Evolutionary conservation across 495 filamentous ascomycete genomes (phyloP).

Genomic region (Aspergillus kassunensis): DNA sequence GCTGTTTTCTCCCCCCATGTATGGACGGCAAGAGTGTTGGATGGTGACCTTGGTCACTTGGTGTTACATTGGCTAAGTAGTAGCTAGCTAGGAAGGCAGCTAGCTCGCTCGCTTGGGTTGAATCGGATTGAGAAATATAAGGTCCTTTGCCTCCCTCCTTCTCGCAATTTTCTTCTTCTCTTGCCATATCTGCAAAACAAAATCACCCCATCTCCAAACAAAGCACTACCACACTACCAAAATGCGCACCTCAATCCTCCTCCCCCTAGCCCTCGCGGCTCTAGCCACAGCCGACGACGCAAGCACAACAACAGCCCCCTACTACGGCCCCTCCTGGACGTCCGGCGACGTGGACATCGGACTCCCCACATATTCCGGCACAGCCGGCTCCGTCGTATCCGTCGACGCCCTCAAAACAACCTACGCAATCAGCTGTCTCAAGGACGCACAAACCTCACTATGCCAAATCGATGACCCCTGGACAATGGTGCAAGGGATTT

Average conservation of each 20-base stretch:
- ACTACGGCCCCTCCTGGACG: background rate
- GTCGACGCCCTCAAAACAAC: constrained; percentile 6
- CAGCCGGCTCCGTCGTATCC: background rate
- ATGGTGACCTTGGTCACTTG: too few species aligned
- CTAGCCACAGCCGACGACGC: background rate
- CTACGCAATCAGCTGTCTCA: background rate
- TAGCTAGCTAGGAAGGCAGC: too few species aligned
- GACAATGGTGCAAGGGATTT: background rate
- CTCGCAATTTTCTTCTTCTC: too few species aligned
- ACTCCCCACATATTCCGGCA: background rate
- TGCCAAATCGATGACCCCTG: constrained; percentile 1
- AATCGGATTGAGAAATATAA: too few species aligned
- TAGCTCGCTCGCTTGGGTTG: too few species aligned
- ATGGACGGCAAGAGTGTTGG: too few species aligned
- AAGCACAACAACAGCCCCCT: background rate
- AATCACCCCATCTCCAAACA: background rate
- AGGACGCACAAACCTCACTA: background rate
- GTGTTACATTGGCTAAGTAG: too few species aligned
- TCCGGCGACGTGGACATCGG: background rate
- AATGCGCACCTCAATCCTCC: background rate
- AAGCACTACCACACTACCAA: background rate
- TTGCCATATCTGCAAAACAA: too few species aligned
- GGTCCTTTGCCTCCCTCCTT: too few species aligned
- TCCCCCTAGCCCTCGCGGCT: background rate
- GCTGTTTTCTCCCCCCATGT: too few species aligned